Conservation (phyloP, 2,329 filamentous ascomycete genomes). For the Aspergillus sp. region DNA sequence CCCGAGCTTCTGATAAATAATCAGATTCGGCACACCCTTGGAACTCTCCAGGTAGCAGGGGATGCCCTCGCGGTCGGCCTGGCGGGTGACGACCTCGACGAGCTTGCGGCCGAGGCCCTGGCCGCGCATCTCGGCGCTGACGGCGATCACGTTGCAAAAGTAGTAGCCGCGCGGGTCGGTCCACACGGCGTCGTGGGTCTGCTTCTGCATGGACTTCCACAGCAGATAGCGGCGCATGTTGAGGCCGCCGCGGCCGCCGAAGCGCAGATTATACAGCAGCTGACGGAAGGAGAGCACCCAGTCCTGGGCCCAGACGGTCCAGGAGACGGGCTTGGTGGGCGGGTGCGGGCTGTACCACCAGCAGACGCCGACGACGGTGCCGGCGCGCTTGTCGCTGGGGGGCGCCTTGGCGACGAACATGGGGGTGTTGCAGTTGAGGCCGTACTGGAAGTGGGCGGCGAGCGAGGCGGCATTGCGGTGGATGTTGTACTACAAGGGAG, state of each 20-base stretch:
- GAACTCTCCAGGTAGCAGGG: conserved; percentile 71
- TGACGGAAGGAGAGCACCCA: conserved; percentile 69
- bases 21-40: conserved; percentile 65
- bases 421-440: conserved; percentile 58
- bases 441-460: conserved; percentile 62
- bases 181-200: conserved; percentile 64
- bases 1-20: conserved; percentile 69
- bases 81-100: conserved; percentile 62
- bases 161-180: conserved; percentile 67
- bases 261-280: conserved; percentile 64
- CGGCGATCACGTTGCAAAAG: conserved; percentile 74
- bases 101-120: conserved; percentile 65
- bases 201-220: conserved; percentile 66
- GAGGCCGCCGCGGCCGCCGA: conserved; percentile 64
- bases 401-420: conserved; percentile 69
- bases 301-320: conserved; percentile 61
- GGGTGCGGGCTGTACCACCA: conserved; percentile 67
- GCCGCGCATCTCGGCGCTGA: conserved; percentile 64
- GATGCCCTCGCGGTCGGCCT: conserved; percentile 63
- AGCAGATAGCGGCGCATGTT: conserved; percentile 68
- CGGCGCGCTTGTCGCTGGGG: conserved; percentile 17
- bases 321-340: conserved; percentile 50
- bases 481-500: conserved; percentile 52
- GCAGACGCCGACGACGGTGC: conserved; percentile 64
- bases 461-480: conserved; percentile 63